phyloP scores from a whole-genome alignment of 179 eudicot species.

The Spinacia oleracea region DNA sequence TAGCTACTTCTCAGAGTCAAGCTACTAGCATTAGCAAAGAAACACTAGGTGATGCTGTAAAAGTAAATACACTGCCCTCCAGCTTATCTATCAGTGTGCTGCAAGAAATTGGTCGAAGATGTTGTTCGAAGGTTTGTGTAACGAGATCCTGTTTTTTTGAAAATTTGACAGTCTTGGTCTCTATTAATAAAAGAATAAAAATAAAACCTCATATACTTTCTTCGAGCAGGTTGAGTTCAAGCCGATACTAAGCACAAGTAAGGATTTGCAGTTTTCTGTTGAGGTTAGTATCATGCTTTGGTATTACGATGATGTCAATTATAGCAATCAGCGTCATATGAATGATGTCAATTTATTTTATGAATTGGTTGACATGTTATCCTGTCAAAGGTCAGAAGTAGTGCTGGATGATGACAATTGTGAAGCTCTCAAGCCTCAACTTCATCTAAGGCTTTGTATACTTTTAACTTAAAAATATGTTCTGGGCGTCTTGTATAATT shows the following conservation, averaged over 20 bases:
- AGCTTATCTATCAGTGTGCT: conserved; percentile 76
- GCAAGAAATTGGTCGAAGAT: conserved; percentile 93
- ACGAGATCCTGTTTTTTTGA: not conserved
- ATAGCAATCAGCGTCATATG: not conserved
- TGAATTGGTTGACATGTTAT: not conserved
- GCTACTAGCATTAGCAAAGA: conserved; percentile 43
- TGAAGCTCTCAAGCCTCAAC: conserved; percentile 3
- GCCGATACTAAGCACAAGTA: conserved; percentile 65
- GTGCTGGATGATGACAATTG: not conserved
- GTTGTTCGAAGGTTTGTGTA: conserved; percentile 74
- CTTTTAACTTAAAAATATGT: not conserved
- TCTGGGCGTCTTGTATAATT: not conserved
- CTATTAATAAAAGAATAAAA: not conserved
- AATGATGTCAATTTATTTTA: not conserved
- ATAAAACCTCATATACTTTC: conserved; percentile 10
- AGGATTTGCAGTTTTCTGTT: conserved; percentile 79
- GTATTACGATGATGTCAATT: conserved; percentile 1
- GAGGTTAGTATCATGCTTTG: conserved; percentile 59
- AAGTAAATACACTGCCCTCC: conserved; percentile 44
- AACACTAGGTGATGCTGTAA: conserved; percentile 49
- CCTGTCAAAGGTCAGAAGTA: not conserved
- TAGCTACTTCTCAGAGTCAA: conserved; percentile 36
- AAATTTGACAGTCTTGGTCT: not conserved
- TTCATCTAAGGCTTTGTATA: conserved; percentile 1
- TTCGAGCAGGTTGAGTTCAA: conserved; percentile 79